phyloP scores from a whole-genome alignment of 345 rosid species.

The Moringa oleifera region DNA sequence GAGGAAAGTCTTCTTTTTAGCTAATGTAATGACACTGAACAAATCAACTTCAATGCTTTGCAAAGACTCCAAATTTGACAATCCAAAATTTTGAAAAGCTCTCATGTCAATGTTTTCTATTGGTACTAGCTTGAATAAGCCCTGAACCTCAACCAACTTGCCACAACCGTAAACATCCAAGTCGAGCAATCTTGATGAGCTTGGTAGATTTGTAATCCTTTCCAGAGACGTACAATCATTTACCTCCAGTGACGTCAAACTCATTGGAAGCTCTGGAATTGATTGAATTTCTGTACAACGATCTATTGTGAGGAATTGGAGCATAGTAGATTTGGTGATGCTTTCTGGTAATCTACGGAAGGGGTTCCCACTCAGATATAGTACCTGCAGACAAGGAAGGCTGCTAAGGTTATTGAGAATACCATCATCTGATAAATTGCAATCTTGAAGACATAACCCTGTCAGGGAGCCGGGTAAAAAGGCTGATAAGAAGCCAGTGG shows the following conservation, averaged over 20 bases:
- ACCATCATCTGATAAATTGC: slow-evolving; percentile 2
- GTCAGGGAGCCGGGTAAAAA: background rate
- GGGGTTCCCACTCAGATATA: slow-evolving; percentile 17
- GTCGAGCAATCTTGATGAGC: background rate
- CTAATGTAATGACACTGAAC: slow-evolving; percentile 1
- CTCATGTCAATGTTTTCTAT: background rate
- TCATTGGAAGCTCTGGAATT: slow-evolving; percentile 16
- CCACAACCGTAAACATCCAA: background rate
- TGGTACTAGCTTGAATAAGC: slow-evolving; percentile 11
- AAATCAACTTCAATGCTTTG: background rate
- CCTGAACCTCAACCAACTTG: slow-evolving; percentile 1
- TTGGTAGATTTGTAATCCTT: background rate
- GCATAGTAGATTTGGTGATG: slow-evolving; percentile 1
- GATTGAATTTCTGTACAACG: slow-evolving; percentile 6
- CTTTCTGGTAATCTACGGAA: slow-evolving; percentile 14
- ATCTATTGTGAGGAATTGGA: slow-evolving; percentile 6
- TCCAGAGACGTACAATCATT: background rate
- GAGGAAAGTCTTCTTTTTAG: slow-evolving; percentile 2
- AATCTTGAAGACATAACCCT: background rate
- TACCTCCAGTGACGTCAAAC: slow-evolving; percentile 1
- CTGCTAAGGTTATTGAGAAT: slow-evolving; percentile 1
- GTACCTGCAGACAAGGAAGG: slow-evolving; percentile 5
- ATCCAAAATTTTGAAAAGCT: background rate
- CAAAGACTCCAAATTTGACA: background rate
- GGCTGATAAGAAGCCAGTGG: background rate